Evolutionary conservation across 495 filamentous ascomycete species (phyloP), one percentile per base, ranked within the genome.

Genomic region (Thermothielavioides terrestris): DNA sequence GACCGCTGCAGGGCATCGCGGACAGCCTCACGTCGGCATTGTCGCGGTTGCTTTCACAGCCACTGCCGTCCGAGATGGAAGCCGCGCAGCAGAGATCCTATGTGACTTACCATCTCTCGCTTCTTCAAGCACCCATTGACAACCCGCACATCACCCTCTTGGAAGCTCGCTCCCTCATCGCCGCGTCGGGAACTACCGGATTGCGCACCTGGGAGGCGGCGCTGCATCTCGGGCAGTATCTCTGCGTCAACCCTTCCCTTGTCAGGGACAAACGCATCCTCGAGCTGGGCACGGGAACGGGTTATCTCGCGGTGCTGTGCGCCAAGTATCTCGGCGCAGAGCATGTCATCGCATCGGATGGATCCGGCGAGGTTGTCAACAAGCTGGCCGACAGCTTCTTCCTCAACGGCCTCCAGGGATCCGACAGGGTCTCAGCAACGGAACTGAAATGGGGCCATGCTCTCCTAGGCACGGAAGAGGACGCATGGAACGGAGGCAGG

Each of bases 121-220:
- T 54, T 45, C 56, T 68, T 44, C 39, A 59, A 40, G 15, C 28
- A 18, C 14, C 5, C 3, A 9, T 38, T 6, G 51, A 54, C 3
- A 42, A 53, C 1, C 52, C 54, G 26, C 50, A 65, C 5, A 68
- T 85, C 50, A 84, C 72, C 9, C 60, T 88, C 0, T 68, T 84
- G 4, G 91, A 97, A 68, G 82, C 85, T 10, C 80, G 84, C 4
- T 75, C 76, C 23, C 63, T 95, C 1, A 79, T 97, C 35, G 81
- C 86, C 8, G 79, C 80, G 1, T 68, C 74, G 6, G 88, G 86
- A 4, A 94, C 86, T 2, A 96, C 91, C 0, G 91, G 91, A 0
- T 72, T 88, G 23, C 80, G 91, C 10, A 97, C 91, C 5, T 97
- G 91, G 91, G 91, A 95, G 68, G 91, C 91, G 4, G 81, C 88